Conservation (phyloP, 2,329 filamentous ascomycete species). For the Aspergillus tamarii region DNA sequence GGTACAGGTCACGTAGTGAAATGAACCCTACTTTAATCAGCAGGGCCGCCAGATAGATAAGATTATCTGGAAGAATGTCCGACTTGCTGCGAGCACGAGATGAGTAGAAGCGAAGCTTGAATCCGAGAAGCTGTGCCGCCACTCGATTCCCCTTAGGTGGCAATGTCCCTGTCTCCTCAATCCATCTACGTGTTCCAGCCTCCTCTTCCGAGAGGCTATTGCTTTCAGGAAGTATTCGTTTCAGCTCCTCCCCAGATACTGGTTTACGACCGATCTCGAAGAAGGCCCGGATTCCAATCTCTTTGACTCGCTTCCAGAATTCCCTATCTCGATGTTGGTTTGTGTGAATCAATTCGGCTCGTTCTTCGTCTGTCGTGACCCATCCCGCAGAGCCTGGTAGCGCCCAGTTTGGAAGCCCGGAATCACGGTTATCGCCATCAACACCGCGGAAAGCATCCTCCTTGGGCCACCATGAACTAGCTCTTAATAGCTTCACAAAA, state of each 20-base stretch:
- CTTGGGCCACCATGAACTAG: constrained; percentile 95
- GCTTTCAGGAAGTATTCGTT: constrained; percentile 49
- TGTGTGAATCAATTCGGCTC: constrained; percentile 57
- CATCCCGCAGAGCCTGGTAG: constrained; percentile 69
- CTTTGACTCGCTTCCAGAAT: constrained; percentile 82
- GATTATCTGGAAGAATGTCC: constrained; percentile 84
- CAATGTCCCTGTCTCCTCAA: constrained; percentile 75
- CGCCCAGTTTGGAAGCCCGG: constrained; percentile 83
- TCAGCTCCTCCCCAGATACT: constrained; percentile 62
- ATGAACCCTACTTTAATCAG: constrained; percentile 98
- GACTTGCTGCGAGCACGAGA: constrained; percentile 73
- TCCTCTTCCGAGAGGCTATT: constrained; percentile 50
- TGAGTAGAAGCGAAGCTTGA: constrained; percentile 95
- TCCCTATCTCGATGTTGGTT: constrained; percentile 68
- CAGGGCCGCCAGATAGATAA: constrained; percentile 87
- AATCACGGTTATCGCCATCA: constrained; percentile 42
- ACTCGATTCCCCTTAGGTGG: constrained; percentile 86
- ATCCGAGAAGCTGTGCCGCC: constrained; percentile 91
- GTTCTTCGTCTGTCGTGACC: constrained; percentile 70
- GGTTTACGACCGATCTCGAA: constrained; percentile 82
- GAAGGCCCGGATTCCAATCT: constrained; percentile 78
- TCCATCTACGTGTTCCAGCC: constrained; percentile 71
- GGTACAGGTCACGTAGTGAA: constrained; percentile 85
- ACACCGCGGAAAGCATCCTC: constrained; percentile 55
- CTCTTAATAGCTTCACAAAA: constrained; percentile 88